Conservation (phyloP, 1,139 yeast species). For the Suhomyces yuchorum region DNA sequence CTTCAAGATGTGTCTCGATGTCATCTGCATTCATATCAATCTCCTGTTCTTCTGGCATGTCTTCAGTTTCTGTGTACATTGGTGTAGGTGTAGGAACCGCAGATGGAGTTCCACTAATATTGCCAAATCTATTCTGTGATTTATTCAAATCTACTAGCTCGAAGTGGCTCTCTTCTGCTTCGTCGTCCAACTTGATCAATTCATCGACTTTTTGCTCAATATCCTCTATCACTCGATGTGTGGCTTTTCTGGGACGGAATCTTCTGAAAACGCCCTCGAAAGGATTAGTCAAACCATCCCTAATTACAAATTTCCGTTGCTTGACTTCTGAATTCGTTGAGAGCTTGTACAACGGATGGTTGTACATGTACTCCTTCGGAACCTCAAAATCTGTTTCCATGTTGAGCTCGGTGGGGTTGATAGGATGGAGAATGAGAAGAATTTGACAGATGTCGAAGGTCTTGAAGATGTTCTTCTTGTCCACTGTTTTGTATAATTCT, state of each 20-base stretch:
- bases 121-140: constrained; percentile 18
- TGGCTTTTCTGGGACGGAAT: constrained; percentile 54
- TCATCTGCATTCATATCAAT: constrained; percentile 25
- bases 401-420: constrained; percentile 48
- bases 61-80: constrained; percentile 22
- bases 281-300: constrained; percentile 87
- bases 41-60: constrained; percentile 16
- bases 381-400: constrained; percentile 46
- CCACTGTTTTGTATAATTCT: constrained; percentile 87
- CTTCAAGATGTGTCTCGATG: constrained; percentile 31
- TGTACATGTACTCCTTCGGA: constrained; percentile 39
- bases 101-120: constrained; percentile 28
- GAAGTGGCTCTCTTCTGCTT: constrained; percentile 78
- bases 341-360: constrained; percentile 50
- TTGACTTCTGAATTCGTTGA: constrained; percentile 45
- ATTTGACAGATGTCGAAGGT: constrained; percentile 87
- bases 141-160: constrained; percentile 67
- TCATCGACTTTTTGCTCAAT: constrained; percentile 81
- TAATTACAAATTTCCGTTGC: constrained; percentile 49
- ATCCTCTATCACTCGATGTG: constrained; percentile 56
- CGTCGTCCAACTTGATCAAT: constrained; percentile 72
- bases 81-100: constrained; percentile 27
- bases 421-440: constrained; percentile 68
- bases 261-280: constrained; percentile 49
- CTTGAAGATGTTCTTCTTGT: constrained; percentile 84